Evolutionary conservation across 331 rosid genomes (phyloP).

Genomic region (Prunus yedoensis): DNA sequence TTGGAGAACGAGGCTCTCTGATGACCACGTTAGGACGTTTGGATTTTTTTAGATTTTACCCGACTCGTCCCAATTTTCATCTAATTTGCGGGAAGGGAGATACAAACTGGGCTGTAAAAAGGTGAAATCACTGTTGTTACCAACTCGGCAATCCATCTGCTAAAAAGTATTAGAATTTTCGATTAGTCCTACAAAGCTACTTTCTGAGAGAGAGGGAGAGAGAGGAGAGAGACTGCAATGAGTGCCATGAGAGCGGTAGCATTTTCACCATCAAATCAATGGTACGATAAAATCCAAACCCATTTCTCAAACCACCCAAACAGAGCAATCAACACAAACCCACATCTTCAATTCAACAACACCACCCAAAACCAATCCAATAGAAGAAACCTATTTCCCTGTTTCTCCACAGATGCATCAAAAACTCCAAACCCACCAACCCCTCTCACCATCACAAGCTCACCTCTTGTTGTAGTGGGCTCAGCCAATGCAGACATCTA

Average conservation of each 20-base stretch:
- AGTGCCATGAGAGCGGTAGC: conserved; percentile 40
- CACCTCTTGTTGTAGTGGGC: conserved; percentile 75
- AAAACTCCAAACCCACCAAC: conserved; percentile 21
- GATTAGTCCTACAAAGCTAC: not conserved
- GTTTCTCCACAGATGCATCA: conserved; percentile 40
- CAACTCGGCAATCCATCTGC: too few relatives aligned
- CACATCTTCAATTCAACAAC: conserved; percentile 41
- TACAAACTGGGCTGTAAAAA: too few relatives aligned
- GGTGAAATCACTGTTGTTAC: too few relatives aligned
- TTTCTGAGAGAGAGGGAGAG: not conserved
- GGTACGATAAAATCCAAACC: conserved; percentile 18
- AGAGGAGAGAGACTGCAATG: conserved; percentile 28
- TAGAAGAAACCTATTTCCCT: conserved; percentile 31
- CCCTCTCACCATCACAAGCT: conserved; percentile 19
- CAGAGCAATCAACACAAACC: conserved; percentile 18
- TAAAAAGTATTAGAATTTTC: too few relatives aligned
- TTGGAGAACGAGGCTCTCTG: conserved; percentile 1
- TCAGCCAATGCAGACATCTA: conserved; percentile 91
- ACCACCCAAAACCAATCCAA: conserved; percentile 10
- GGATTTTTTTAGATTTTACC: not conserved
- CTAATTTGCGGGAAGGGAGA: too few relatives aligned
- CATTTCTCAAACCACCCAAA: not conserved
- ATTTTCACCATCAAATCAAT: conserved; percentile 38
- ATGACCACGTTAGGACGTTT: conserved; percentile 15
- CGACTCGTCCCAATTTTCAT: too few relatives aligned